Percentiles rank a stretch among this genome's conserved stretches.
These are phyloP conservation scores for Ricinus communis DNA, from an alignment of 345 rosid species.

Conservation along the genomic window DNA sequence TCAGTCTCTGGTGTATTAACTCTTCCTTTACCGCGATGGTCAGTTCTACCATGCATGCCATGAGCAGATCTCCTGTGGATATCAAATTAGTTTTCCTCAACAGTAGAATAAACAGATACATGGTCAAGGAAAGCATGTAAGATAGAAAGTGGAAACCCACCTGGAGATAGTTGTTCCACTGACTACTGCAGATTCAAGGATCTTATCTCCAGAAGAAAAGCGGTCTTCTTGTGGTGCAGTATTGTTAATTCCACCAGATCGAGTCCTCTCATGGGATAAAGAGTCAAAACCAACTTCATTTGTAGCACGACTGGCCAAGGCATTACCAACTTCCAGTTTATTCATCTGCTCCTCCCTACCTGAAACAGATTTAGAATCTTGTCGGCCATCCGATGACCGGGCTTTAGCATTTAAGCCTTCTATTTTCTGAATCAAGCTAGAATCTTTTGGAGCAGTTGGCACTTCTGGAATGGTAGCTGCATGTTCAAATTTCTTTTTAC, in stretches of 20 bases:
- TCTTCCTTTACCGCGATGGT: slow-evolving; percentile 58
- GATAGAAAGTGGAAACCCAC: slow-evolving; percentile 44
- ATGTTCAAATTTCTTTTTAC: slow-evolving; percentile 28
- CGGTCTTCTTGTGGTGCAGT: slow-evolving; percentile 34
- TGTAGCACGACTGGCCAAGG: slow-evolving; percentile 32
- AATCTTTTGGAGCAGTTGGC: slow-evolving; percentile 43
- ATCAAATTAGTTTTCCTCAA: slow-evolving; percentile 35
- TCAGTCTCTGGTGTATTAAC: slow-evolving; percentile 51
- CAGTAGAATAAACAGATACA: slow-evolving; percentile 25
- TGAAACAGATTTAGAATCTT: slow-evolving; percentile 39
- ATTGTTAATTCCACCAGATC: slow-evolving; percentile 29
- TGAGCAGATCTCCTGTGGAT: slow-evolving; percentile 65
- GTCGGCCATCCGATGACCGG: slow-evolving; percentile 54
- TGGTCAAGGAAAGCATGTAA: slow-evolving; percentile 22
- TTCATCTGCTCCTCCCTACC: slow-evolving; percentile 46
- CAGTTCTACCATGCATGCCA: slow-evolving; percentile 52
- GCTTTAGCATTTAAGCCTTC: slow-evolving; percentile 83
- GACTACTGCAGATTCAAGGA: slow-evolving; percentile 31
- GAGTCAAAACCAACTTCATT: slow-evolving; percentile 41
- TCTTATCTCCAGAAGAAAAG: slow-evolving; percentile 45
- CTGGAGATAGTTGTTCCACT: slow-evolving; percentile 50
- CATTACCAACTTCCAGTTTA: slow-evolving; percentile 35
- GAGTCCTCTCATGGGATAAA: slow-evolving; percentile 34
- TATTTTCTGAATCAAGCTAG: slow-evolving; percentile 77
- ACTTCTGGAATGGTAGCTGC: slow-evolving; percentile 26